A percentile compares a stretch with the other conserved stretches of the same genome.
Conservation (phyloP, 1,284 basidiomycete species). For the Tylopilus orsonianus region DNA sequence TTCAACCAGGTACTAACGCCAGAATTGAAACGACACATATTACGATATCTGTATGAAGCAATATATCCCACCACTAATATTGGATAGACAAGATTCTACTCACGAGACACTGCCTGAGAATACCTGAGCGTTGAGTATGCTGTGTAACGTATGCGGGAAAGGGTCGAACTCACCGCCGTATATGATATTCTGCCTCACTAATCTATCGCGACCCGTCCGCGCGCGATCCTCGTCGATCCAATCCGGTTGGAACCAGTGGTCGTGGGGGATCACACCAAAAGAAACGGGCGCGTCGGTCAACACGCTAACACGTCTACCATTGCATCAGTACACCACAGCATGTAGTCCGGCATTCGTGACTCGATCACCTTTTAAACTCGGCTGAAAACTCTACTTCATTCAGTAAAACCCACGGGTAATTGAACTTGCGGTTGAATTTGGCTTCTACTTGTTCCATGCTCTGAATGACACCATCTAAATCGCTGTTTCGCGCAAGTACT, state of each 20-base stretch:
- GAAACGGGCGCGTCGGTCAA: slow-evolving; percentile 54
- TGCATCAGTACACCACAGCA: slow-evolving; percentile 16
- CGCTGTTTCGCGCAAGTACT: slow-evolving; percentile 38
- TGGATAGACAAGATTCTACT: slow-evolving; percentile 24
- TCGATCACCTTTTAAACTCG: slow-evolving; percentile 59
- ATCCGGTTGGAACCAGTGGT: slow-evolving; percentile 80
- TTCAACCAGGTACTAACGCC: slow-evolving; percentile 51
- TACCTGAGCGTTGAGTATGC: slow-evolving; percentile 1
- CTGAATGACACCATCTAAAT: slow-evolving; percentile 53
- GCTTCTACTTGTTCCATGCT: slow-evolving; percentile 57
- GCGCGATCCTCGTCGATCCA: slow-evolving; percentile 80
- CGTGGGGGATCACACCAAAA: slow-evolving; percentile 71
- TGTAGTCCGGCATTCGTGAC: neutral
- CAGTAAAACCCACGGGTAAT: slow-evolving; percentile 73
- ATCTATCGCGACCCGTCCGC: slow-evolving; percentile 55
- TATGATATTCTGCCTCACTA: slow-evolving; percentile 65
- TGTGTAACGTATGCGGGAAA: neutral
- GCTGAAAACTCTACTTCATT: slow-evolving; percentile 72
- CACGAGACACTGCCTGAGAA: slow-evolving; percentile 52
- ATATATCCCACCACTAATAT: slow-evolving; percentile 7
- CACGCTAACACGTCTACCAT: slow-evolving; percentile 52
- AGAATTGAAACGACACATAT: slow-evolving; percentile 85
- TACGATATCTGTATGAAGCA: slow-evolving; percentile 50
- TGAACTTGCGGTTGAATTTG: slow-evolving; percentile 61
- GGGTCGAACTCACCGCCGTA: slow-evolving; percentile 52